Conservation (phyloP, 768 basidiomycete species). For the Mycena indigotica region DNA sequence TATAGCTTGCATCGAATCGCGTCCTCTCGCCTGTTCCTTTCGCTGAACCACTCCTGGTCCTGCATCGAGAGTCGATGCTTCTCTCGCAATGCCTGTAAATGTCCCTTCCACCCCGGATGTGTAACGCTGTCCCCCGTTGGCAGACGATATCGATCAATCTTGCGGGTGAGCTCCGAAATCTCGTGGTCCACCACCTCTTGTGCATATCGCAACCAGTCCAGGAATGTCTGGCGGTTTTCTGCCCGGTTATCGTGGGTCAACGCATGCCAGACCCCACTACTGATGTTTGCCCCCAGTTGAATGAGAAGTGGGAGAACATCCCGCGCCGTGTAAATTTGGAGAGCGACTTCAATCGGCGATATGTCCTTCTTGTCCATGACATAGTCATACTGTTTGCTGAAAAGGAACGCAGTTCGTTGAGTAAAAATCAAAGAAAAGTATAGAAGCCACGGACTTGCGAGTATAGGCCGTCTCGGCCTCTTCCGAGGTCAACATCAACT, state of each 20-base stretch:
- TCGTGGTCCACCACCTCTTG: conserved; percentile 25
- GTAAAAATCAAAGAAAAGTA: background rate
- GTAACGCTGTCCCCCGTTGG: too few species aligned
- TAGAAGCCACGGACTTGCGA: conserved; percentile 34
- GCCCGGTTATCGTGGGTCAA: conserved; percentile 22
- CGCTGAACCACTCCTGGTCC: too few species aligned
- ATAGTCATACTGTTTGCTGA: too few species aligned
- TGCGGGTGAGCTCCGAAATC: conserved; percentile 24
- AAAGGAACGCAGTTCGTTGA: too few species aligned
- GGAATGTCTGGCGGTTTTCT: conserved; percentile 29
- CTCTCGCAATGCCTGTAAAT: background rate
- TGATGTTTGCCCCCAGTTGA: conserved; percentile 38
- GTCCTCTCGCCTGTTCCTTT: too few species aligned
- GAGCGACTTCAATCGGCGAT: conserved; percentile 43
- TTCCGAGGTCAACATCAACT: conserved; percentile 35
- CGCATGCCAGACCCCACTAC: conserved; percentile 32
- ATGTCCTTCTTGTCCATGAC: too few species aligned
- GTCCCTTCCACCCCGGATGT: conserved; percentile 12
- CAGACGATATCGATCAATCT: too few species aligned
- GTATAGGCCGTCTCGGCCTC: conserved; percentile 38
- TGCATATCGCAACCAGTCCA: conserved; percentile 43
- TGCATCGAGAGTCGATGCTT: conserved; percentile 22
- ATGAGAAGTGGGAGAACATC: conserved; percentile 41
- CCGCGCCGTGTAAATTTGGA: conserved; percentile 37
- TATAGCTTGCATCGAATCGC: too few species aligned